These are phyloP conservation scores for Xylaria flabelliformis DNA, from an alignment of 495 filamentous ascomycete species.

Conservation along the genomic window DNA sequence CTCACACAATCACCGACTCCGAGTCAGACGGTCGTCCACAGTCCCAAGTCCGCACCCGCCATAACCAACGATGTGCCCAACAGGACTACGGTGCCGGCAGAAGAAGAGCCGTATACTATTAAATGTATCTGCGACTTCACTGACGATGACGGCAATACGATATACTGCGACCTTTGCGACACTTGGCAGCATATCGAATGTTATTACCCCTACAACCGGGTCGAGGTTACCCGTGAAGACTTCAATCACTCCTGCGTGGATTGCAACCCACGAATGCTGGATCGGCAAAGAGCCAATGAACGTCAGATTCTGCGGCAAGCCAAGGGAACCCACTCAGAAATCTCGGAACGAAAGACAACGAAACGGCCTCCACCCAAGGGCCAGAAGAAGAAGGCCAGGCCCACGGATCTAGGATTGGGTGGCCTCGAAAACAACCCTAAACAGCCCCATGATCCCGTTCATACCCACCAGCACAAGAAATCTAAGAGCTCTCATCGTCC, in stretches of 20 bases:
- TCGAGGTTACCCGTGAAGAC: constrained; percentile 71
- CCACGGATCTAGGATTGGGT: constrained; percentile 53
- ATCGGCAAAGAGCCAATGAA: constrained; percentile 73
- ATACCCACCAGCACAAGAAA: constrained; percentile 62
- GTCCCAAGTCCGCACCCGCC: constrained; percentile 56
- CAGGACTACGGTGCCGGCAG: constrained; percentile 57
- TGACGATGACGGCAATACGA: constrained; percentile 97
- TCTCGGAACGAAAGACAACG: constrained; percentile 61
- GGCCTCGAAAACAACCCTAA: constrained; percentile 42
- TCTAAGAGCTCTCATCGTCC: constrained; percentile 76
- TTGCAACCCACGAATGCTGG: constrained; percentile 77
- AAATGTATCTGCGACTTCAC: constrained; percentile 93
- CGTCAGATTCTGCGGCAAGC: constrained; percentile 53
- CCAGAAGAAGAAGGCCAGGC: constrained; percentile 75
- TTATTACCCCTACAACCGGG: constrained; percentile 76
- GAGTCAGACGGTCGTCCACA: constrained; percentile 56
- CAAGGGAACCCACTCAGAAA: constrained; percentile 62
- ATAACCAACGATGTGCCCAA: constrained; percentile 62
- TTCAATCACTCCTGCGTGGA: constrained; percentile 83
- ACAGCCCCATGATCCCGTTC: constrained; percentile 49
- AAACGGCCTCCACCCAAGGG: constrained; percentile 74
- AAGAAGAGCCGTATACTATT: constrained; percentile 94
- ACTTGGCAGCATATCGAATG: constrained; percentile 98
- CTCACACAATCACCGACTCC: constrained; percentile 60
- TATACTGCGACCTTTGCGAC: constrained; percentile 93